phyloP scores from a whole-genome alignment of 441 rosid species.

The Erysimum pusillum region DNA sequence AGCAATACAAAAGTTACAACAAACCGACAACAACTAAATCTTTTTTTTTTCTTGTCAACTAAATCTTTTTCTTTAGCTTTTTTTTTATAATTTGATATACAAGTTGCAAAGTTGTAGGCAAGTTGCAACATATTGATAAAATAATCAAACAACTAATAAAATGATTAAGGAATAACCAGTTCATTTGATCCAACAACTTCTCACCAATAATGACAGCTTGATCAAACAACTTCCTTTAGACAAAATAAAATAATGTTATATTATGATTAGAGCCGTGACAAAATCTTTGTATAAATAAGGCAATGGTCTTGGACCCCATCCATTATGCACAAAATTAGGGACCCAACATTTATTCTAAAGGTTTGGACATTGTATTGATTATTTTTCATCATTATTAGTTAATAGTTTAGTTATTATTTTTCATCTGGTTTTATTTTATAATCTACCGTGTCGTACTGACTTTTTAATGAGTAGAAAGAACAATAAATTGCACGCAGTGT shows the following conservation, averaged over 20 bases:
- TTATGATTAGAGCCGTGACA: constrained; percentile 18
- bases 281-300: neutral
- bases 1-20: too few species aligned
- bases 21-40: neutral
- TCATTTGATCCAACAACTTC: constrained; percentile 41
- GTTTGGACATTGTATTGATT: neutral
- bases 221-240: constrained; percentile 21
- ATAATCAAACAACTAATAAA: constrained; percentile 30
- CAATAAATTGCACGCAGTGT: too few species aligned
- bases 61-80: constrained; percentile 1
- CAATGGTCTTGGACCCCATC: constrained; percentile 9
- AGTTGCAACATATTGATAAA: constrained; percentile 19
- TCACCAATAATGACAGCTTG: constrained; percentile 38
- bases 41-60: neutral
- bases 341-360: neutral
- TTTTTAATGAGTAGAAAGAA: too few species aligned
- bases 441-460: neutral
- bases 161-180: constrained; percentile 37
- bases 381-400: neutral
- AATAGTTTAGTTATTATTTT: neutral
- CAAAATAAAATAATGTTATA: neutral
- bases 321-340: neutral
- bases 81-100: neutral
- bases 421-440: neutral
- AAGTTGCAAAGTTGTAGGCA: neutral